Percentiles rank a stretch among this genome's conserved stretches.
Conservation (phyloP, 805 yeast genomes). For the Metahyphopichia silvanorum region DNA sequence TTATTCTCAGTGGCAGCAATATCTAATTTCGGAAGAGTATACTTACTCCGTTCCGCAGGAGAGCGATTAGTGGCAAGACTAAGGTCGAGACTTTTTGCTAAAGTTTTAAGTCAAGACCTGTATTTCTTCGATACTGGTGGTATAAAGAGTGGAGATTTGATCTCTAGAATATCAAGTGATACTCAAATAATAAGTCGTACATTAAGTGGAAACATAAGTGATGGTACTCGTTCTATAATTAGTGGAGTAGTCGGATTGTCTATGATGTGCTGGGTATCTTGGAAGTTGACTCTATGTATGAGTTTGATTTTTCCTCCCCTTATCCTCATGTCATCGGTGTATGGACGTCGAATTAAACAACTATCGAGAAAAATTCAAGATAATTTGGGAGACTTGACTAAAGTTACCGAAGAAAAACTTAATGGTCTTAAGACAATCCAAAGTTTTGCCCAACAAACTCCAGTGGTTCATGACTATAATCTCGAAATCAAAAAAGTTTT, state of each 20-base stretch:
- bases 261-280: constrained; percentile 87
- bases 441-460: constrained; percentile 80
- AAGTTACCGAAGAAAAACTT: constrained; percentile 88
- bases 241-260: constrained; percentile 83
- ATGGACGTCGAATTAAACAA: constrained; percentile 74
- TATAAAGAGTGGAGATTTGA: constrained; percentile 83
- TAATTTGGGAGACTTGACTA: constrained; percentile 80
- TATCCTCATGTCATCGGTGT: constrained; percentile 71
- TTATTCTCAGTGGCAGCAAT: constrained; percentile 70
- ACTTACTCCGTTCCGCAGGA: constrained; percentile 73
- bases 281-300: constrained; percentile 81
- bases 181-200: constrained; percentile 85
- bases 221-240: constrained; percentile 82
- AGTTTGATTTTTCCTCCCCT: constrained; percentile 79
- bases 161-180: constrained; percentile 83
- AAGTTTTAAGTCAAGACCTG: constrained; percentile 80
- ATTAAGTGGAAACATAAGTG: constrained; percentile 84
- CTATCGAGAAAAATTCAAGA: constrained; percentile 77
- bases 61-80: constrained; percentile 84
- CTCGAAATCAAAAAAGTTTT: constrained; percentile 63
- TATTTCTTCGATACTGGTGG: constrained; percentile 82
- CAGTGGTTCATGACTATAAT: constrained; percentile 74
- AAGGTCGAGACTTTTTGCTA: constrained; percentile 72
- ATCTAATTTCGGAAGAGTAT: constrained; percentile 80
- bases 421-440: constrained; percentile 85